These are phyloP conservation scores for Magnolia changhungtana DNA, from an alignment of 164 flowering plant genomes.

Conservation along the genomic window DNA sequence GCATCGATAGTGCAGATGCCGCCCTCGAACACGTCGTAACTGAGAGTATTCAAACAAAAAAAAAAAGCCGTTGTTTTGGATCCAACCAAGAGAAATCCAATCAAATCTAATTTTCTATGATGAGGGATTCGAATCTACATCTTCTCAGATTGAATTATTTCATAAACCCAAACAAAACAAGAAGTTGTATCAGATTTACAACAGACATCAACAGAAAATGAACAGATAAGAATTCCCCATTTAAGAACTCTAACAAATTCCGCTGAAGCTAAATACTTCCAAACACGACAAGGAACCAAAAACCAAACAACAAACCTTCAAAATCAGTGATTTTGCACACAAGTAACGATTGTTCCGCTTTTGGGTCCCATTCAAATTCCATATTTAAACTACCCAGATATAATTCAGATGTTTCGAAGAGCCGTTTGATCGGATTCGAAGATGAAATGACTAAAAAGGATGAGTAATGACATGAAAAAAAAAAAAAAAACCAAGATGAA, in stretches of 20 bases:
- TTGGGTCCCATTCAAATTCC: background rate
- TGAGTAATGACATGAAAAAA: background rate
- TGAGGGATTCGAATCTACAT: background rate
- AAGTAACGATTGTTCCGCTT: background rate
- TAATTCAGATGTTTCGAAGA: background rate
- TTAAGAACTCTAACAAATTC: background rate
- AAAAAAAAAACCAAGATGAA: background rate
- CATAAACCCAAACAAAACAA: too few relatives aligned
- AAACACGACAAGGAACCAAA: background rate
- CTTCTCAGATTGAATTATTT: background rate
- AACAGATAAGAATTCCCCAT: background rate
- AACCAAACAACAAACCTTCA: background rate
- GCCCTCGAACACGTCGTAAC: conserved; percentile 32
- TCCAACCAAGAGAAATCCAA: background rate
- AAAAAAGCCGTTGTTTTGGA: too few relatives aligned
- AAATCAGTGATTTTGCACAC: background rate
- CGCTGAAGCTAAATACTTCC: background rate
- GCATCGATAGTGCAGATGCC: conserved; percentile 25
- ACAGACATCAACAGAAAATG: background rate
- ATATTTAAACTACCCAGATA: background rate
- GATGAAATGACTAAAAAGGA: background rate
- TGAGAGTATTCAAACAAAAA: conserved; percentile 8
- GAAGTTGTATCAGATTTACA: background rate
- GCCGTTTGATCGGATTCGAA: background rate
- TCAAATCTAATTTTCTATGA: background rate